Evolutionary conservation across 352 stramenopile genomes (phyloP), one percentile per base, ranked within the genome.

Genomic region (Globisporangium rhizosaccharum): DNA sequence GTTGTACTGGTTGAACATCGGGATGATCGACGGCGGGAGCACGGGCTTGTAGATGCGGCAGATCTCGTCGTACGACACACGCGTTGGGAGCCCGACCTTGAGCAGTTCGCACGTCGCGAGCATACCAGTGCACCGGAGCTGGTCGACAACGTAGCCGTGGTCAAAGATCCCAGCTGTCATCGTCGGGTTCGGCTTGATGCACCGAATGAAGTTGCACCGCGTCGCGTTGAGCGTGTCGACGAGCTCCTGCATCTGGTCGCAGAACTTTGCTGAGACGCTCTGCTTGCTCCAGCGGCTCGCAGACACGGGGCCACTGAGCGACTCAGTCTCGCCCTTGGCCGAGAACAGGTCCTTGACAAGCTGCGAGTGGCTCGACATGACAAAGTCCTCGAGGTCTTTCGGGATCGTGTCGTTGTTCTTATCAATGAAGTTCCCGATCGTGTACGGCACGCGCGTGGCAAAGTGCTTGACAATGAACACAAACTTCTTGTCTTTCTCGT

Each of bases 381-480:
- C 79, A 56, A 97, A 87, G 44, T 97, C 82, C 46, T 90, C 74
- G 23, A 98, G 69, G 65, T 98, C 92, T 56, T 91, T 88, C 14
- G 87, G 87, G 52, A 99, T 92, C 56, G 87, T 96, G 67, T 99
- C 96, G 62, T 97, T 94, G 73, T 99, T 99, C 70, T 98, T 97
- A 65, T 98, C 86, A 42, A 98, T 88, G 66, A 99, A 99, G 56
- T 96, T 94, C 53, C 82, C 83, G 14, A 97, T 92, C 67, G 94
- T 92, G 76, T 99, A 99, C 36, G 85, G 86, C 23, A 99, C 96
- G 42, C 84, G 73, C 47, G 93, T 97, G 39, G 96, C 96, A 76
- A 98, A 99, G 79, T 99, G 96, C 55, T 96, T 88, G 51, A 99
- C 89, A 53, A 96, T 95, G 72, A 99, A 99, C 63, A 96, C 81